Base-by-base conservation (phyloP, 1,284 basidiomycete genomes). In the Irpex sp. region DNA sequence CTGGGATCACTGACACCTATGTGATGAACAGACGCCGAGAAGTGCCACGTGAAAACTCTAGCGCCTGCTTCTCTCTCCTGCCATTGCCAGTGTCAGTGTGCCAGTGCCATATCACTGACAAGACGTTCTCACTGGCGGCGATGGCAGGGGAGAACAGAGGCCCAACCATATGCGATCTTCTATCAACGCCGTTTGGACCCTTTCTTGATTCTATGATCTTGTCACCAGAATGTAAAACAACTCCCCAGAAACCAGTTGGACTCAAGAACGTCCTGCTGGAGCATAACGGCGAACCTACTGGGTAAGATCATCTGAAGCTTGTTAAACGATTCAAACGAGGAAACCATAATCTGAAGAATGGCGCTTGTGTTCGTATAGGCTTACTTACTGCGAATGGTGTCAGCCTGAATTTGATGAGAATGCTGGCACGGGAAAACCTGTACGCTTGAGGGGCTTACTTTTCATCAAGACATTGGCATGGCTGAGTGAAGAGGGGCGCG, bases 101-200 rank as follows among this genome's bases (percentile, higher is more conserved):
- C 26, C 26, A 26, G 26, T 26, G 26, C 26, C 26, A 26, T 26
- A 26, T 2, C 26, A 26, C 26, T 26, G 26, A 26, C 26, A 2
- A 26, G 26, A 26, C 26, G 26, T 26, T 26, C 26, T 15, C 55
- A 9, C n/a, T 9, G 55, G 31, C 55, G 49, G 56, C 36, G 51
- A 53, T 53, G 21, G 9, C 51, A 11, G 13, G 13, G 4, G 6
- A 46, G 5, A 46, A 15, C 49, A 57, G 62, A 37, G 31, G 59
- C 31, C 47, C 58, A 4, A 50, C 61, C 2, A 17, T 67, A 11
- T 37, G 39, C 1, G 58, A 67, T 8, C 65, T 75, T 8, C 46
- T 74, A 4, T 53, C 65, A 37, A 60, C 66, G 21, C 75, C 75
- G 0, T 75, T 75, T 61, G 75, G 75, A 1, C 74, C 74, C 1